These are phyloP conservation scores for Hypomyces rosellus DNA, from an alignment of 2,329 filamentous ascomycete species.

Conservation along the genomic window DNA sequence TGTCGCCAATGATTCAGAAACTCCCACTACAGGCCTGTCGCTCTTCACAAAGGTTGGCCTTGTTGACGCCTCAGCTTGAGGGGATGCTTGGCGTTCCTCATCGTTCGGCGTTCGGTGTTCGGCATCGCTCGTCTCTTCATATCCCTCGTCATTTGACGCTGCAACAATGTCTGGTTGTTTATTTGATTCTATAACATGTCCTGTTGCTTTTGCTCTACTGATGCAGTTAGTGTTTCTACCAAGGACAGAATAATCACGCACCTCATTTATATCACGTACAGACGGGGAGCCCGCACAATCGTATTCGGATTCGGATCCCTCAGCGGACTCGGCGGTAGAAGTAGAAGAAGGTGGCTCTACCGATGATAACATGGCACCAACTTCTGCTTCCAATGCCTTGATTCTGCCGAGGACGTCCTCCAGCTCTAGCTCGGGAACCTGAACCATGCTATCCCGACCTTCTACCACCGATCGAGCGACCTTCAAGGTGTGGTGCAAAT, in stretches of 20 bases:
- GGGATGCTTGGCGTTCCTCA: too few relatives aligned
- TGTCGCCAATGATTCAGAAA: too few relatives aligned
- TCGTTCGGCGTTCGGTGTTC: too few relatives aligned
- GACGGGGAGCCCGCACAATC: background rate
- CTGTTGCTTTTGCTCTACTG: slow-evolving; percentile 14
- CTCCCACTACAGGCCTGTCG: too few relatives aligned
- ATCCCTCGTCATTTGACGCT: too few relatives aligned
- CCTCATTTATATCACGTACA: slow-evolving; percentile 8
- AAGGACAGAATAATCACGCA: slow-evolving; percentile 19
- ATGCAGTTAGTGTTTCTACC: slow-evolving; percentile 22
- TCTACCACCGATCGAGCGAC: slow-evolving; percentile 21
- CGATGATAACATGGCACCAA: slow-evolving; percentile 19
- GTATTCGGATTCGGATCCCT: slow-evolving; percentile 1
- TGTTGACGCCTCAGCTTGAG: too few relatives aligned
- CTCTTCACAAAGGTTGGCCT: too few relatives aligned
- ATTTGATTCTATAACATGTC: background rate
- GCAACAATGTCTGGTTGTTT: background rate
- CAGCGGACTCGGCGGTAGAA: background rate
- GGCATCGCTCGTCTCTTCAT: too few relatives aligned
- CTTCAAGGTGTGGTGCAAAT: slow-evolving; percentile 13
- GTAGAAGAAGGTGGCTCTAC: background rate
- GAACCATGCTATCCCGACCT: slow-evolving; percentile 17
- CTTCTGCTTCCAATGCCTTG: slow-evolving; percentile 21
- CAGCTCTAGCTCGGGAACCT: slow-evolving; percentile 20
- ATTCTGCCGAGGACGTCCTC: slow-evolving; percentile 24